Evolutionary conservation across 768 basidiomycete genomes (phyloP).

Genomic region (Naganishia vaughanmartiniae): DNA sequence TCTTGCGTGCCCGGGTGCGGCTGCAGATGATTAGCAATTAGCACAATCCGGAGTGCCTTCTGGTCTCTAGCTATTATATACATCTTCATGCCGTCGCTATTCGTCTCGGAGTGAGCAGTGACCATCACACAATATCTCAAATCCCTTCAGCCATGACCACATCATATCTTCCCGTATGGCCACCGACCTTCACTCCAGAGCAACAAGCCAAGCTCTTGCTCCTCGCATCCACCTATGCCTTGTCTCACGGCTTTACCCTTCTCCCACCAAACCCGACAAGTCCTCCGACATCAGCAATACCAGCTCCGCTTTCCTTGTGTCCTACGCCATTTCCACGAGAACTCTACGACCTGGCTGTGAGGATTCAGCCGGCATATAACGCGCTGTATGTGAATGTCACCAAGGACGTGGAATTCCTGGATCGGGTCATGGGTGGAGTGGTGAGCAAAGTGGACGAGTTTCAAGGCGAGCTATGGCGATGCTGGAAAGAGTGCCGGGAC

Average conservation of each 20-base stretch:
- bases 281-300: constrained; percentile 65
- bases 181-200: constrained; percentile 63
- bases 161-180: constrained; percentile 59
- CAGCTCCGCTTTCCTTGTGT: constrained; percentile 83
- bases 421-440: constrained; percentile 78
- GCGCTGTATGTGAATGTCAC: constrained; percentile 79
- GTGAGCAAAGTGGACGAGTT: constrained; percentile 83
- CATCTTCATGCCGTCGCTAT: neutral
- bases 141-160: neutral
- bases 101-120: neutral
- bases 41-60: constrained; percentile 6
- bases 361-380: constrained; percentile 76
- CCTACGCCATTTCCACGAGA: constrained; percentile 79
- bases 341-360: constrained; percentile 65
- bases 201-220: constrained; percentile 64
- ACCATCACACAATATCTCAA: neutral
- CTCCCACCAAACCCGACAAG: constrained; percentile 56
- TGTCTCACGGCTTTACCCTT: constrained; percentile 70
- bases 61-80: neutral
- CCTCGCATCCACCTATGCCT: constrained; percentile 74
- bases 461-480: constrained; percentile 77
- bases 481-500: constrained; percentile 74
- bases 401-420: constrained; percentile 73
- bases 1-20: too few relatives aligned
- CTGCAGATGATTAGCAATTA: neutral